Evolutionary conservation across 495 filamentous ascomycete species (phyloP).

Genomic region (Endocarpon pusillum): DNA sequence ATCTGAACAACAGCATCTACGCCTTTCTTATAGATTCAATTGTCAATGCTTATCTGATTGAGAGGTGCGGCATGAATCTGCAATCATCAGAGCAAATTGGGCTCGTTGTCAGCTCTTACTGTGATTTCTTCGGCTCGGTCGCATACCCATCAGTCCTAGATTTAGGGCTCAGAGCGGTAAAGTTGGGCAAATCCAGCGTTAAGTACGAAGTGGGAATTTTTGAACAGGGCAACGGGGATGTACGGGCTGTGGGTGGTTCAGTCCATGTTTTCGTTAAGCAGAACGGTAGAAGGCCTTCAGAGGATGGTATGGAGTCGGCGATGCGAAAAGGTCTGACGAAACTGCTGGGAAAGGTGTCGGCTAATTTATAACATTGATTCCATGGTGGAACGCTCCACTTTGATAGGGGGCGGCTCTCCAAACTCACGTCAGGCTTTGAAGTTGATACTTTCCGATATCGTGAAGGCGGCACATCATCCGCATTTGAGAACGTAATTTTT

Average conservation of each 20-base stretch:
- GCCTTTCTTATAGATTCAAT: constrained; percentile 72
- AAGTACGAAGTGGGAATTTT: constrained; percentile 87
- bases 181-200: constrained; percentile 74
- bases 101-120: constrained; percentile 68
- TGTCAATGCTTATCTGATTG: constrained; percentile 77
- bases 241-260: constrained; percentile 74
- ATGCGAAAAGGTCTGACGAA: constrained; percentile 36
- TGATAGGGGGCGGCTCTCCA: no score
- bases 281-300: constrained; percentile 45
- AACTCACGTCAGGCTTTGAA: no score
- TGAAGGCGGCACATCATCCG: no score
- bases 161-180: constrained; percentile 64
- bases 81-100: constrained; percentile 49
- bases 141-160: constrained; percentile 70
- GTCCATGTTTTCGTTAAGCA: constrained; percentile 80
- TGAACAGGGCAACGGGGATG: constrained; percentile 50
- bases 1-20: constrained; percentile 75
- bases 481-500: no score
- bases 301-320: constrained; percentile 36
- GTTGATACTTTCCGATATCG: no score
- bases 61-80: constrained; percentile 59
- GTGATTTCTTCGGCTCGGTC: constrained; percentile 72
- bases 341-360: constrained; percentile 6
- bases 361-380: constrained; percentile 20
- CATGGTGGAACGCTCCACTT: no score